Percentiles rank a stretch among this genome's conserved stretches.
Evolutionary conservation across 352 stramenopile species (phyloP).

Genomic region (Globisporangium middletonii): DNA sequence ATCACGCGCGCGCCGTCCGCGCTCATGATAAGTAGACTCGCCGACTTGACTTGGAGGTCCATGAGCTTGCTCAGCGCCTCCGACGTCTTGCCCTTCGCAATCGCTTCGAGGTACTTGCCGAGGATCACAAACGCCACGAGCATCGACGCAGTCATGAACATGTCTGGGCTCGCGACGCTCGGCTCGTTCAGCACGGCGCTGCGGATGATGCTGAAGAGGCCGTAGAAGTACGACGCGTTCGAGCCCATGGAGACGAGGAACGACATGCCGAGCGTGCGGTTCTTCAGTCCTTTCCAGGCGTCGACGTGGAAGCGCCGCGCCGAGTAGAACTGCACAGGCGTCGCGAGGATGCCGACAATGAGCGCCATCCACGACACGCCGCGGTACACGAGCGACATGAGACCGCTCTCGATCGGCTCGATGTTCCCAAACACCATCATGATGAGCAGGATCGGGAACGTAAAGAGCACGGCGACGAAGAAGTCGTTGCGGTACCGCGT

Average conservation of each 20-base stretch:
- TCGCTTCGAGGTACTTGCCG: slow-evolving; percentile 96
- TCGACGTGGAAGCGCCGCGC: slow-evolving; percentile 93
- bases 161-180: slow-evolving; percentile 68
- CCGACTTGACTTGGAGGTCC: slow-evolving; percentile 93
- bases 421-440: slow-evolving; percentile 90
- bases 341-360: slow-evolving; percentile 81
- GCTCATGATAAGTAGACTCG: slow-evolving; percentile 88
- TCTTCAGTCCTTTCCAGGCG: slow-evolving; percentile 89
- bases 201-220: slow-evolving; percentile 83
- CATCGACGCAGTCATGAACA: slow-evolving; percentile 98
- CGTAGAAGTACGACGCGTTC: slow-evolving; percentile 95
- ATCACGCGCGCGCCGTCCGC: slow-evolving; percentile 42
- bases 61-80: slow-evolving; percentile 95
- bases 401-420: slow-evolving; percentile 27
- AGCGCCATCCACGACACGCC: slow-evolving; percentile 76
- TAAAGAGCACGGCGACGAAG: slow-evolving; percentile 87
- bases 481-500: slow-evolving; percentile 80
- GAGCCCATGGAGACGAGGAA: slow-evolving; percentile 96
- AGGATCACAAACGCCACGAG: slow-evolving; percentile 98
- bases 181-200: slow-evolving; percentile 56
- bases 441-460: slow-evolving; percentile 91
- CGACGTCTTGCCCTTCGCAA: slow-evolving; percentile 92
- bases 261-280: slow-evolving; percentile 93
- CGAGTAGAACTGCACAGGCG: slow-evolving; percentile 94
- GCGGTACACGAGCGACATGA: slow-evolving; percentile 48